Percentiles rank a stretch among this genome's conserved stretches.
Evolutionary conservation across 2,329 filamentous ascomycete species (phyloP).

Genomic region (Claviceps arundinis): DNA sequence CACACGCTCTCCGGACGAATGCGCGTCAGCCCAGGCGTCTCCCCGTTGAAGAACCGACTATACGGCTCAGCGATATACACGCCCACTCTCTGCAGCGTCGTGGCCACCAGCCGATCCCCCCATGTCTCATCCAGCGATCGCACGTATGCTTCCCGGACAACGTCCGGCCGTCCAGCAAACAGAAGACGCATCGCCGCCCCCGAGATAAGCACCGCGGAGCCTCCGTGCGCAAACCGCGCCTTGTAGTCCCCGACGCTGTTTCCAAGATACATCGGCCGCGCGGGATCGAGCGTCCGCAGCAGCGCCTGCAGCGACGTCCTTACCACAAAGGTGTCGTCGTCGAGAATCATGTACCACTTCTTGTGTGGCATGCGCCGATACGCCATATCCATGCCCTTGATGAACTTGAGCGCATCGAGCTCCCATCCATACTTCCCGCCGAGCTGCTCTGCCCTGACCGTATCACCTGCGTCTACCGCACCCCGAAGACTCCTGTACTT

Average conservation of each 20-base stretch:
- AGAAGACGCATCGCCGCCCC: constrained; percentile 34
- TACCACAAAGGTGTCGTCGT: constrained; percentile 45
- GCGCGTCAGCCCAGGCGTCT: constrained; percentile 33
- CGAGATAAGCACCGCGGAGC: constrained; percentile 40
- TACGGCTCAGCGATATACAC: constrained; percentile 43
- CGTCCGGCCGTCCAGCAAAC: constrained; percentile 25
- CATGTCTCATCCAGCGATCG: constrained; percentile 37
- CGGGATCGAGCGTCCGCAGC: constrained; percentile 34
- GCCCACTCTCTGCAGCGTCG: constrained; percentile 37
- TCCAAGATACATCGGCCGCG: constrained; percentile 36
- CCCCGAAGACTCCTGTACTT: constrained; percentile 28
- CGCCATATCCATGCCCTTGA: constrained; percentile 39
- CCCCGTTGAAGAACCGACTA: constrained; percentile 42
- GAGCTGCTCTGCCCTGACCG: constrained; percentile 22
- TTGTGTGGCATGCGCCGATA: constrained; percentile 37
- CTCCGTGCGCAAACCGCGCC: constrained; percentile 42
- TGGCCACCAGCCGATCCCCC: constrained; percentile 41
- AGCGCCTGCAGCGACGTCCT: constrained; percentile 33
- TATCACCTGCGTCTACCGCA: constrained; percentile 25
- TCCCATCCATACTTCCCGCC: constrained; percentile 32
- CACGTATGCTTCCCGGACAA: constrained; percentile 30
- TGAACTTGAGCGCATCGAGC: constrained; percentile 40
- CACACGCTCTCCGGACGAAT: constrained; percentile 38
- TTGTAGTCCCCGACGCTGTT: constrained; percentile 45
- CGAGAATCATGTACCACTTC: constrained; percentile 45